Base-by-base conservation (phyloP, 176 grass and related monocot species). In the Oryza meridionalis region DNA sequence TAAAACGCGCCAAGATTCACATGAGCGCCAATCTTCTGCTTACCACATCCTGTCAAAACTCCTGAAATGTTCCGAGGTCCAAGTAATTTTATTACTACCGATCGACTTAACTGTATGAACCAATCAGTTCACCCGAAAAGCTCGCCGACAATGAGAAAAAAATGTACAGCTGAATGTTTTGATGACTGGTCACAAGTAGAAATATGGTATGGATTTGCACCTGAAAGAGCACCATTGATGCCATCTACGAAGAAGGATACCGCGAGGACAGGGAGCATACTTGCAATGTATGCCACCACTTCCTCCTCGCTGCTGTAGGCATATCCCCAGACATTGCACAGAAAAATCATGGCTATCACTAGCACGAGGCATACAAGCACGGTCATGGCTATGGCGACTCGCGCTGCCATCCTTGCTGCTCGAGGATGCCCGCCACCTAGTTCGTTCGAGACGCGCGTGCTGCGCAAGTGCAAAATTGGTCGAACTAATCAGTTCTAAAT, bases 281-380 rank as follows among this genome's bases (percentile, higher is more conserved):
- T 70, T 1, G 79, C 74, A 22, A 88, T 67, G 29, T 88, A 88
- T 9, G 15, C 33, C 1, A 83, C 79, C 0, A 88, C 66, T 70
- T 88, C 86, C 19, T 65, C 46, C 65, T 88, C 86, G 21, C 64
- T 53, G 38, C 86, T 83, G 50, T 77, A 88, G 49, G 49, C 9
- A 58, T 53, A 46, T 83, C 79, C 86, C 79, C 86, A 88, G 11
- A 88, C n/a, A 22, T 82, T 47, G 7, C 53, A 47, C 15, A 88
- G 44, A 65, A 88, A 1, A 29, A 88, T 19, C 79, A 88, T 77
- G 15, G 49, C 15, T 37, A 15, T 77, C 24, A 50, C 14, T 4
- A 51, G 14, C 13, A 9, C 14, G 59, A 66, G 16, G 77, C 44
- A 21, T 64, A 26, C 45, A 88, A 14, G 17, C 79, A 79, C 50